Evolutionary conservation across 768 basidiomycete species (phyloP).

Genomic region (Panaeolus cyanescens): DNA sequence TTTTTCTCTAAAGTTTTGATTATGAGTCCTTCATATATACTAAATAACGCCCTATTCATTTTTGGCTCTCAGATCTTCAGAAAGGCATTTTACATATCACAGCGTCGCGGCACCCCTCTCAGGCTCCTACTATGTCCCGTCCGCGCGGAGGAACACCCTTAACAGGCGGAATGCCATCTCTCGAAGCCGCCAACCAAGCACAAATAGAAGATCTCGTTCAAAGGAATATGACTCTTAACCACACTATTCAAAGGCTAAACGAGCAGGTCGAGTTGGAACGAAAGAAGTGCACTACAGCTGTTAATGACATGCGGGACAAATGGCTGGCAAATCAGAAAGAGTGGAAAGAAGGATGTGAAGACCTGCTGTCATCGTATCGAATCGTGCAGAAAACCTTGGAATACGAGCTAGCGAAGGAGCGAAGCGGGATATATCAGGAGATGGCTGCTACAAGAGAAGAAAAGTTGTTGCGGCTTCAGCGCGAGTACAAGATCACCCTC

Average conservation of each 20-base stretch:
- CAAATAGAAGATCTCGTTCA: slow-evolving; percentile 79
- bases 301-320: slow-evolving; percentile 45
- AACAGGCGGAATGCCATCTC: slow-evolving; percentile 36
- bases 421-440: slow-evolving; percentile 50
- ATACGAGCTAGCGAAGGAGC: slow-evolving; percentile 56
- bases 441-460: slow-evolving; percentile 57
- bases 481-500: slow-evolving; percentile 68
- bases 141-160: slow-evolving; percentile 19
- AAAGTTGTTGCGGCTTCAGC: slow-evolving; percentile 57
- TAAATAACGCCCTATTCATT: no score
- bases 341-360: slow-evolving; percentile 66
- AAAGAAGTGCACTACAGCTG: slow-evolving; percentile 39
- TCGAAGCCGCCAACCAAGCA: slow-evolving; percentile 61
- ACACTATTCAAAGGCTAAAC: slow-evolving; percentile 55
- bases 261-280: slow-evolving; percentile 48
- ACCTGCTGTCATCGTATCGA: slow-evolving; percentile 62
- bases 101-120: slow-evolving; percentile 1
- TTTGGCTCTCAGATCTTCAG: no score
- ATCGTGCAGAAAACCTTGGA: slow-evolving; percentile 63
- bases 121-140: slow-evolving; percentile 11
- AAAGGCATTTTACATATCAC: background rate
- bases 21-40: no score
- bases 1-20: no score
- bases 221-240: slow-evolving; percentile 64
- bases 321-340: slow-evolving; percentile 55